Conservation (phyloP, 305 asterid genomes). For the Fraxinus velutina region DNA sequence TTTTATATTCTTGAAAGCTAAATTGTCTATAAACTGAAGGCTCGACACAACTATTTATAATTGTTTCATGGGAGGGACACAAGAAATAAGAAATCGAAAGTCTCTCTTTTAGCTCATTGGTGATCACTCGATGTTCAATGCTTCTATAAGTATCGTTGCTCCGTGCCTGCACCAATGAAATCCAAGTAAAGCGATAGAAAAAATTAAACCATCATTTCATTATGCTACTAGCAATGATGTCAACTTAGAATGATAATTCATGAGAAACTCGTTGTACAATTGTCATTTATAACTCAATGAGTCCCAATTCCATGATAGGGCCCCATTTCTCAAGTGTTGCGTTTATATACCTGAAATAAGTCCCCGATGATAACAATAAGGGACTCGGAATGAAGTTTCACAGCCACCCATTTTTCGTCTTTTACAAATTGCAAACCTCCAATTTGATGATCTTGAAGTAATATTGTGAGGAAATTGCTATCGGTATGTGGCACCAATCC, state of each 20-base stretch:
- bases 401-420: constrained; percentile 72
- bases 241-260: neutral
- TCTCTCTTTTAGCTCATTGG: constrained; percentile 42
- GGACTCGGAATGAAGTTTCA: constrained; percentile 63
- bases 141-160: constrained; percentile 55
- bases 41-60: constrained; percentile 33
- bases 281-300: neutral
- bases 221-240: neutral
- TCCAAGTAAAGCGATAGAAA: neutral
- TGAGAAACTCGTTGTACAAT: neutral
- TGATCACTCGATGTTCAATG: constrained; percentile 59
- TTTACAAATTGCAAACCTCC: constrained; percentile 74
- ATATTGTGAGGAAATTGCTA: constrained; percentile 65
- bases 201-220: neutral
- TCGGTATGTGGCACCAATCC: constrained; percentile 82
- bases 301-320: neutral
- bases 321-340: neutral
- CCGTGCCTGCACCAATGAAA: constrained; percentile 48
- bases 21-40: constrained; percentile 44
- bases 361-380: constrained; percentile 79
- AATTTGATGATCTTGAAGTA: constrained; percentile 60
- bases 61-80: constrained; percentile 50
- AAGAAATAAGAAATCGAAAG: constrained; percentile 58
- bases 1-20: constrained; percentile 43
- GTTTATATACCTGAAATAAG: constrained; percentile 51